phyloP scores from a whole-genome alignment of 257 asterid species.

The Forsythia suspensa region DNA sequence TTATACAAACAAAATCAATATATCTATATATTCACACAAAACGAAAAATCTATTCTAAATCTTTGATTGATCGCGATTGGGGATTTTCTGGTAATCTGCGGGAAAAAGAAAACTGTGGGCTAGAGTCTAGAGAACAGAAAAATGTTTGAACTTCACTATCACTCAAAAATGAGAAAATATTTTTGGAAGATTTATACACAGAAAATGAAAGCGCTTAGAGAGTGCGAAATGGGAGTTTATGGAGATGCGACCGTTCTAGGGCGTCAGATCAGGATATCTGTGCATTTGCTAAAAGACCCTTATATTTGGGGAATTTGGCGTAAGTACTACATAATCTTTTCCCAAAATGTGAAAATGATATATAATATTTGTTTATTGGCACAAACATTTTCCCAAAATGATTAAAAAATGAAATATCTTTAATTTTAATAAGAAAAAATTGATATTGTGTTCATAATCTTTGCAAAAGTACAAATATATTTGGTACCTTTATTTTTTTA shows the following conservation, averaged over 20 bases:
- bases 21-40: constrained; percentile 15
- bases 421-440: no score
- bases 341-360: no score
- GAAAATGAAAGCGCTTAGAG: constrained; percentile 16
- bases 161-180: constrained; percentile 15
- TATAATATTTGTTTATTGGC: no score
- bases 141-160: constrained; percentile 5
- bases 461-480: no score
- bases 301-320: not conserved
- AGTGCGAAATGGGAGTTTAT: constrained; percentile 15
- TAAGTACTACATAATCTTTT: no score
- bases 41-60: constrained; percentile 11
- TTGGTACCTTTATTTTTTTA: no score
- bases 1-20: constrained; percentile 21
- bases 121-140: not conserved
- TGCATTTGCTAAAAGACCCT: constrained; percentile 24
- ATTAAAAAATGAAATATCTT: no score
- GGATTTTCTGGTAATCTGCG: not conserved
- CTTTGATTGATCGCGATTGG: constrained; percentile 10
- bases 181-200: constrained; percentile 14
- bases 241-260: constrained; percentile 42
- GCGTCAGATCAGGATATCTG: constrained; percentile 31
- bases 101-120: not conserved
- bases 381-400: no score
- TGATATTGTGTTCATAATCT: no score